phyloP scores from a whole-genome alignment of 139 green algal genomes.

The Auxenochlorella pyrenoidosa region DNA sequence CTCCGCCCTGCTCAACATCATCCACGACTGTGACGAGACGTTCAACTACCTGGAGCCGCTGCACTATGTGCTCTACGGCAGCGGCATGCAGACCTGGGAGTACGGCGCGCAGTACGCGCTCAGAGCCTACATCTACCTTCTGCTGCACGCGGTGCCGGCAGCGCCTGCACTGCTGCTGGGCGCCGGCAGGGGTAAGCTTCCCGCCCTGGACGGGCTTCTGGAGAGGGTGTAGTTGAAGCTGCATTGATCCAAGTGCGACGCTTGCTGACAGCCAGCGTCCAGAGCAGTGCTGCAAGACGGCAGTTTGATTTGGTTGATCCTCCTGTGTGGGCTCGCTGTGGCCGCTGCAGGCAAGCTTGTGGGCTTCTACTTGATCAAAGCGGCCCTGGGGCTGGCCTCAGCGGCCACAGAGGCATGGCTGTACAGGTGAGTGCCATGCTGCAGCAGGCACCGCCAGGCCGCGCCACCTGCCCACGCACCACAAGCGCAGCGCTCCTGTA shows the following conservation, averaged over 20 bases:
- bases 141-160: slow-evolving; percentile 67
- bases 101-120: slow-evolving; percentile 85
- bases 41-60: slow-evolving; percentile 96
- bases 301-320: not conserved
- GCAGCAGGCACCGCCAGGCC: too few relatives aligned
- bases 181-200: slow-evolving; percentile 13
- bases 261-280: not conserved
- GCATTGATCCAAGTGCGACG: not conserved
- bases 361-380: slow-evolving; percentile 67
- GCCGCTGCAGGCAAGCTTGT: slow-evolving; percentile 51
- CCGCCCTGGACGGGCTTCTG: too few relatives aligned
- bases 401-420: slow-evolving; percentile 67
- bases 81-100: slow-evolving; percentile 86
- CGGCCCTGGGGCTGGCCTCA: slow-evolving; percentile 59
- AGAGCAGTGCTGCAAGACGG: too few relatives aligned
- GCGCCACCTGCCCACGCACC: too few relatives aligned
- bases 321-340: too few relatives aligned
- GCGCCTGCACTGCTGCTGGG: slow-evolving; percentile 51
- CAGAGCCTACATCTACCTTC: slow-evolving; percentile 85
- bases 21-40: slow-evolving; percentile 93
- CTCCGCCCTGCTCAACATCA: slow-evolving; percentile 74
- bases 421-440: slow-evolving; percentile 40
- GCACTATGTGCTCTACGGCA: slow-evolving; percentile 83
- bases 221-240: not conserved
- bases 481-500: too few relatives aligned